These are phyloP conservation scores for Tuber microsphaerosporum DNA, from an alignment of 495 filamentous ascomycete species.

Conservation along the genomic window DNA sequence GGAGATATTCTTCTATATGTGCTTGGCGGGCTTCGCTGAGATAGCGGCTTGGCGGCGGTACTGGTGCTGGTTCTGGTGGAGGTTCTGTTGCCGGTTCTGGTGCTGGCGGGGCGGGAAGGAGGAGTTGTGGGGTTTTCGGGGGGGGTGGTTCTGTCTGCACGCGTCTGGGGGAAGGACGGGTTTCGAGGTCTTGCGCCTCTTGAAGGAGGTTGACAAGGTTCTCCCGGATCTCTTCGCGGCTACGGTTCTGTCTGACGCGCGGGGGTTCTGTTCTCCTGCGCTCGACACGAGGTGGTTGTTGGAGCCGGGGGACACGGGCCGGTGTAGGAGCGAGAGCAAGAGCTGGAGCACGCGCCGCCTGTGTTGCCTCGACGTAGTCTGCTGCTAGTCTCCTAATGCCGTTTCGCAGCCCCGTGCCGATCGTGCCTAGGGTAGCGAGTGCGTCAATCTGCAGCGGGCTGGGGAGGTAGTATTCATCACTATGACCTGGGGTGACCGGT, in stretches of 20 bases:
- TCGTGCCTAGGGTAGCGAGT: slow-evolving; percentile 32
- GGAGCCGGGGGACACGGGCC: slow-evolving; percentile 1
- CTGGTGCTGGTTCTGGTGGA: not conserved
- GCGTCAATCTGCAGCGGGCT: slow-evolving; percentile 33
- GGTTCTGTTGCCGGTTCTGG: not conserved
- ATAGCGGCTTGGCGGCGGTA: slow-evolving; percentile 25
- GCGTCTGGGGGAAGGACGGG: slow-evolving; percentile 13
- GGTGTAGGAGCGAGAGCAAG: not conserved
- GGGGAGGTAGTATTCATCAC: slow-evolving; percentile 30
- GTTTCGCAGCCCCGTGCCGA: slow-evolving; percentile 34
- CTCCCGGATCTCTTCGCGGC: slow-evolving; percentile 28
- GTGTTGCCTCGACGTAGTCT: slow-evolving; percentile 35
- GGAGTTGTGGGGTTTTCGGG: not conserved
- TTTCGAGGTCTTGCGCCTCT: slow-evolving; percentile 26
- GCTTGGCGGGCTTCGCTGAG: slow-evolving; percentile 38
- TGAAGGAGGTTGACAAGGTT: slow-evolving; percentile 31
- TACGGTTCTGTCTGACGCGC: slow-evolving; percentile 10
- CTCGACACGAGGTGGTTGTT: slow-evolving; percentile 18
- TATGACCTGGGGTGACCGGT: slow-evolving; percentile 11
- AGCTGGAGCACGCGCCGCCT: slow-evolving; percentile 24
- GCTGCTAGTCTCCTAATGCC: slow-evolving; percentile 39
- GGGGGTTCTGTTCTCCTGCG: slow-evolving; percentile 30
- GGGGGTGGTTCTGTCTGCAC: slow-evolving; percentile 7
- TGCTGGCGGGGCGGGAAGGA: slow-evolving; percentile 8
- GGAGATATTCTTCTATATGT: slow-evolving; percentile 35